Evolutionary conservation across 2,329 filamentous ascomycete species (phyloP), one percentile per base, ranked within the genome.

Genomic region (Stylonectria norvegica): DNA sequence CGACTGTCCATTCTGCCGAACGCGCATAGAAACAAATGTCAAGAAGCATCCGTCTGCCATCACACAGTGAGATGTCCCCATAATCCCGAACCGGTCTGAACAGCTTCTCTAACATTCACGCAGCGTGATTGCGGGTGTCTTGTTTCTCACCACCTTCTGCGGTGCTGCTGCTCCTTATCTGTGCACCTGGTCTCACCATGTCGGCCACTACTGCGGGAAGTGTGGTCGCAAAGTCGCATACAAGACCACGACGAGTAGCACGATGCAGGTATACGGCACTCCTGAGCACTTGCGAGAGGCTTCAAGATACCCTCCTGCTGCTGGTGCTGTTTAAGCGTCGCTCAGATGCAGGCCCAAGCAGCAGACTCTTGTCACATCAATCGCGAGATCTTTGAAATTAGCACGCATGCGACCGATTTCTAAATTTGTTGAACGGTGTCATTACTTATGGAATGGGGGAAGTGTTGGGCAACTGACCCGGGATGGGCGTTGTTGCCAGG

Each of bases 1-100:
- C 20, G 56, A 58, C 19, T 58, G 56, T 23, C 56, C 56, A 1
- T 58, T 58, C 34, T 58, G 56, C 14, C 47, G 45, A 10, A 49
- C 45, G 1, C 48, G 55, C 4, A 36, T 42, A 2, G 42, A 48
- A 22, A 58, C 56, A 6, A 34, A 37, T 4, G 53, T 58, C 2
- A 45, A 48, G 47, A 53, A 49, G 2, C 30, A 43, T 3, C 35
- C 56, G 2, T 58, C 56, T 9, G 20, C 28, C 27, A 27, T 28
- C 32, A 58, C 56, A 36, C 56, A 58, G 56, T 58, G 49, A 14
- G 56, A n/a, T 6, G 3, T 7, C 9, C 1, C 6, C 4, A 14
- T 14, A 7, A 1, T 6, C 14, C 3, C 4, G 3, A 17, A 6
- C 20, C 5, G 2, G 3, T n/a, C 5, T 6, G 7, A 16, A 2